Base-by-base conservation (phyloP, 352 stramenopile species). In the Phytopythium litorale region DNA sequence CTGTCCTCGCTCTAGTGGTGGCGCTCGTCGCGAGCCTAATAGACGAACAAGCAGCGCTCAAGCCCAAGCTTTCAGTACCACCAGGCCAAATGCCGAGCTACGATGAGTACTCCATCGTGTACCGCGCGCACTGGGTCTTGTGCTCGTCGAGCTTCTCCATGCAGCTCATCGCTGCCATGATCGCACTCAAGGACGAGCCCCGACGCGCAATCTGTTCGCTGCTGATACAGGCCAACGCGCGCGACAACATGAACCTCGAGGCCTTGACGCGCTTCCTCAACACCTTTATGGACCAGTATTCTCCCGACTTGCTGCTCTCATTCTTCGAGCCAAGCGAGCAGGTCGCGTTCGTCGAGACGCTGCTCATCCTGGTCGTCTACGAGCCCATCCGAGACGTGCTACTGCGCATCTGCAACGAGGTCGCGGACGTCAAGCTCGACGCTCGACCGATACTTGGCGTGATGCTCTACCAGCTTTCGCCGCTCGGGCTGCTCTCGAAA, bases 241-340 rank as follows among this genome's bases (percentile, higher is more conserved):
- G 79, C 18, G 79, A 85, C 54, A 72, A 60, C 15, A 91, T 92
- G 84, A 87, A 75, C 13, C 65, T 89, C 5, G 84, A 92, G 42
- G 78, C 74, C 0, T 72, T 89, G 42, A 66, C 72, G 5, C 72
- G 84, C 0, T 87, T 91, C 55, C 55, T 89, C 9, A 87, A 67
- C 32, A 64, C 70, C 15, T 77, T 91, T 56, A 91, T 92, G 76
- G 81, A 90, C 35, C 77, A 90, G 61, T 87, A 86, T 58, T 91
- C 78, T 4, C 67, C 73, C 4, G 78, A 80, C 57, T 48, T 68
- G 23, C 68, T 87, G 45, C 57, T 91, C 42, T 30, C 56, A 4
- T 85, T 91, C 38, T 80, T 92, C 49, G 75, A 75, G 15, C 54
- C 64, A 0, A 66, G 49, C 15, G 70, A 72, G 55, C 70, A 80